A percentile compares a stretch with the other conserved stretches of the same genome.
Evolutionary conservation across 2,329 filamentous ascomycete species (phyloP).

Genomic region (Scedosporium apiospermum): DNA sequence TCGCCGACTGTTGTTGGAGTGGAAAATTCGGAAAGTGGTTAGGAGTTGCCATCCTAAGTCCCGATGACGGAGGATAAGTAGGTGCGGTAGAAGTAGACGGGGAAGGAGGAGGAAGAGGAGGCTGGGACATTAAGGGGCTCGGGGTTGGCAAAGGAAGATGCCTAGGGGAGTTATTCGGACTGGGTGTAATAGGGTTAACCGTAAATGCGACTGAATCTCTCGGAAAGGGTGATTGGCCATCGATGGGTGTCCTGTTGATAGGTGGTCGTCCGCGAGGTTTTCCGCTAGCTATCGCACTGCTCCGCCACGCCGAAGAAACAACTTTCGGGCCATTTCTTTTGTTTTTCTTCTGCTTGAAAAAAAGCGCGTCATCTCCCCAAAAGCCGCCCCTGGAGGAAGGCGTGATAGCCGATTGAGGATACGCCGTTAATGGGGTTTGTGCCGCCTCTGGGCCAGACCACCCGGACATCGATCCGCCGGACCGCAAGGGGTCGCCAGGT

Average conservation of each 20-base stretch:
- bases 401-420: constrained; percentile 67
- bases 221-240: neutral
- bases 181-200: neutral
- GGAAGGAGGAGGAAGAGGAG: neutral
- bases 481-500: neutral
- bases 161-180: neutral
- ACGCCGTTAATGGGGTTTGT: neutral
- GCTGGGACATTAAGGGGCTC: neutral
- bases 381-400: constrained; percentile 45
- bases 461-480: neutral
- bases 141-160: neutral
- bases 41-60: neutral
- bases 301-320: constrained; percentile 82
- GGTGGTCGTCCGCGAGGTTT: constrained; percentile 71
- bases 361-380: constrained; percentile 61
- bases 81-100: neutral
- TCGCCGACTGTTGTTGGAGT: constrained; percentile 5
- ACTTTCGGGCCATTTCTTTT: constrained; percentile 68
- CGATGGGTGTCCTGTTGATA: constrained; percentile 19
- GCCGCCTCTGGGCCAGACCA: neutral
- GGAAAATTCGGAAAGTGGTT: neutral
- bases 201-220: neutral
- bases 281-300: constrained; percentile 24
- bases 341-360: constrained; percentile 43
- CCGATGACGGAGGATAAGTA: neutral